Evolutionary conservation across 208 protist genomes (phyloP).

Genomic region (Angomonas ambiguus): DNA sequence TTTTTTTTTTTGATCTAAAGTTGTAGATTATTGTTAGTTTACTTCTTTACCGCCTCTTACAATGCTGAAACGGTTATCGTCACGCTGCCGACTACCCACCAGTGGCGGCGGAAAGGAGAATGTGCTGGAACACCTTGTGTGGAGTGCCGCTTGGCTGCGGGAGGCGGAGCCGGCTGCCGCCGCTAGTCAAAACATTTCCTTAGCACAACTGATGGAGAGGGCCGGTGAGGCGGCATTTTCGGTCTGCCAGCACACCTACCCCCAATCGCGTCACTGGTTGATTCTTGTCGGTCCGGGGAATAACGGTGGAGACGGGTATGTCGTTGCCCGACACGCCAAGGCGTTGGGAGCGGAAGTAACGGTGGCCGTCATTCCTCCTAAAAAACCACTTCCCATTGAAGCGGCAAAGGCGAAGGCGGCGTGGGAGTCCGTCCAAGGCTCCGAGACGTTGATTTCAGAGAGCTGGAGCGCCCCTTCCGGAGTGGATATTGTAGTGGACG

Average conservation of each 20-base stretch:
- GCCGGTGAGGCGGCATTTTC: conserved; percentile 57
- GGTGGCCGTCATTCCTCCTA: conserved; percentile 50
- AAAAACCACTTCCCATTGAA: conserved; percentile 51
- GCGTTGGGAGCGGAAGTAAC: conserved; percentile 35
- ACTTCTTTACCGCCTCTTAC: not conserved
- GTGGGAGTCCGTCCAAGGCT: conserved; percentile 17
- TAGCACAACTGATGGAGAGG: conserved; percentile 64
- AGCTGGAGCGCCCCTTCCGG: conserved; percentile 17
- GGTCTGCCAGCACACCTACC: conserved; percentile 35
- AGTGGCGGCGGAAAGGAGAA: not conserved
- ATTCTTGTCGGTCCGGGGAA: conserved; percentile 80
- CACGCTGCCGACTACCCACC: conserved; percentile 18
- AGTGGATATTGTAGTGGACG: conserved; percentile 77
- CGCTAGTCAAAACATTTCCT: conserved; percentile 34
- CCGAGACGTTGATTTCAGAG: not conserved
- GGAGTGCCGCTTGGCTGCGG: conserved; percentile 68
- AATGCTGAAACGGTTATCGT: conserved; percentile 20
- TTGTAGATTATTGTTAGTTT: too few relatives aligned
- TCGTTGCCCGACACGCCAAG: conserved; percentile 56
- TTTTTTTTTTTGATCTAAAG: conserved; percentile 11
- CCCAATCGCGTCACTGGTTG: conserved; percentile 41
- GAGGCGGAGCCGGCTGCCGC: conserved; percentile 59
- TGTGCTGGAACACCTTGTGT: conserved; percentile 29
- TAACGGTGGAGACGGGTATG: conserved; percentile 85
- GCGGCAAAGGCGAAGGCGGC: conserved; percentile 37